Evolutionary conservation across 75 land plant species (phyloP).

Genomic region (Selaginella moellendorffii): DNA sequence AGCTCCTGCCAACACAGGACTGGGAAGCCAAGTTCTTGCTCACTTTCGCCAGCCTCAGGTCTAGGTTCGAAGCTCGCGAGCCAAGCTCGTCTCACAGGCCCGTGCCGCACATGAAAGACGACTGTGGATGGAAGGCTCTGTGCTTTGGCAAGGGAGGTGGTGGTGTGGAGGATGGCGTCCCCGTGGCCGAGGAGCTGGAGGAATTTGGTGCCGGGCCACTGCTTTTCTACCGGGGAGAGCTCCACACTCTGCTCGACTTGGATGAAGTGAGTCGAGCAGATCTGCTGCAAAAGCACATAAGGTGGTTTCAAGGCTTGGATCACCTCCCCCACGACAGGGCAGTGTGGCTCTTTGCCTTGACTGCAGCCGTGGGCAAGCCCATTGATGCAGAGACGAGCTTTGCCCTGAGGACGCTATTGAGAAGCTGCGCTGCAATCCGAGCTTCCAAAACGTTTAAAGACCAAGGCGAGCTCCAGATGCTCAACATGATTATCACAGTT

Average conservation of each 20-base stretch:
- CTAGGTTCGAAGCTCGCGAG: background rate
- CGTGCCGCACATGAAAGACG: slow-evolving; percentile 18
- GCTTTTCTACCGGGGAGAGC: background rate
- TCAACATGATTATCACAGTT: slow-evolving; percentile 54
- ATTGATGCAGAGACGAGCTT: slow-evolving; percentile 71
- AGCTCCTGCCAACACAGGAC: slow-evolving; percentile 54
- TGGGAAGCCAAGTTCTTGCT: slow-evolving; percentile 70
- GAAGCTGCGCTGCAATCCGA: slow-evolving; percentile 16
- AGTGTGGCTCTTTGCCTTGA: slow-evolving; percentile 73
- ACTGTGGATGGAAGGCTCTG: slow-evolving; percentile 23
- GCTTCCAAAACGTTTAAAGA: slow-evolving; percentile 16
- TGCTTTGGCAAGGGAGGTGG: slow-evolving; percentile 18
- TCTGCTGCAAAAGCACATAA: slow-evolving; percentile 39
- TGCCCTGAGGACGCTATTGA: slow-evolving; percentile 48
- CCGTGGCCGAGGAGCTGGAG: background rate
- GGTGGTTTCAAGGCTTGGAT: slow-evolving; percentile 27
- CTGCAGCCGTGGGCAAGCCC: slow-evolving; percentile 60
- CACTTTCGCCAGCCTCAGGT: slow-evolving; percentile 53
- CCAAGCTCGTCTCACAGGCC: background rate
- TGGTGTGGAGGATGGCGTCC: slow-evolving; percentile 1
- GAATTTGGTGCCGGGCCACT: background rate
- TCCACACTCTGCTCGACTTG: slow-evolving; percentile 38
- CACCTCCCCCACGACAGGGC: slow-evolving; percentile 34
- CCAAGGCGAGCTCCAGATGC: slow-evolving; percentile 66
- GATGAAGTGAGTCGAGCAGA: slow-evolving; percentile 53